These are phyloP conservation scores for Lactarius indigo DNA, from an alignment of 768 basidiomycete species.

Conservation along the genomic window DNA sequence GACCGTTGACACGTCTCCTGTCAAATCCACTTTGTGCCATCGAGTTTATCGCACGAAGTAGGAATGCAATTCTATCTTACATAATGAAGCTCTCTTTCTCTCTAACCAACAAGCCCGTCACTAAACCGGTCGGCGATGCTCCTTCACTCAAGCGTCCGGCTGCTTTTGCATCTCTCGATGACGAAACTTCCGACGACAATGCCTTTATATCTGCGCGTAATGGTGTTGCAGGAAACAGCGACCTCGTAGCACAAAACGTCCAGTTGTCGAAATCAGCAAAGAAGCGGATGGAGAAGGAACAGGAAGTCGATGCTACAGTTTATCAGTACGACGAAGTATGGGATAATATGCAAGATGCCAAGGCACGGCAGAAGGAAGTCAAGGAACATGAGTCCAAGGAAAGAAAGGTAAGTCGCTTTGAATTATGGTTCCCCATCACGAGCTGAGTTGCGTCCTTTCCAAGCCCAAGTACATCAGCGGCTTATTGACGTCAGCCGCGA, in stretches of 20 bases:
- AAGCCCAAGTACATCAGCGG: conserved; percentile 92
- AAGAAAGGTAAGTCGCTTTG: conserved; percentile 58
- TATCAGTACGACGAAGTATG: conserved; percentile 97
- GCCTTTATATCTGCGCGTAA: conserved; percentile 40
- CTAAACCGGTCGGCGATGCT: conserved; percentile 53
- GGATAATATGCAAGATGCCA: conserved; percentile 91
- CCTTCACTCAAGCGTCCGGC: conserved; percentile 54
- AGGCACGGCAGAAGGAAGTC: conserved; percentile 64
- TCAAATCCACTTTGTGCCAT: conserved; percentile 58
- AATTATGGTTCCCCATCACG: background rate
- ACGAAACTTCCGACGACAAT: conserved; percentile 55
- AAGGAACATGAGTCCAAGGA: conserved; percentile 75
- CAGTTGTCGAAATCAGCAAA: conserved; percentile 59
- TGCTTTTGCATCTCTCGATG: conserved; percentile 60
- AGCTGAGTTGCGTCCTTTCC: conserved; percentile 6
- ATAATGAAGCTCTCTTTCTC: conserved; percentile 91
- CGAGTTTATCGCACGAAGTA: conserved; percentile 3
- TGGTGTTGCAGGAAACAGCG: conserved; percentile 47
- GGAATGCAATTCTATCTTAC: background rate
- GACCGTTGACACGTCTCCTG: conserved; percentile 86
- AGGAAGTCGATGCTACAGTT: conserved; percentile 73
- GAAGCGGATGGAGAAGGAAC: conserved; percentile 76
- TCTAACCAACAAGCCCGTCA: conserved; percentile 46
- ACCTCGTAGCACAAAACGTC: conserved; percentile 54
- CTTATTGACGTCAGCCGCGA: conserved; percentile 77